Base-by-base conservation (phyloP, 331 rosid genomes). In the Malus hybrid region DNA sequence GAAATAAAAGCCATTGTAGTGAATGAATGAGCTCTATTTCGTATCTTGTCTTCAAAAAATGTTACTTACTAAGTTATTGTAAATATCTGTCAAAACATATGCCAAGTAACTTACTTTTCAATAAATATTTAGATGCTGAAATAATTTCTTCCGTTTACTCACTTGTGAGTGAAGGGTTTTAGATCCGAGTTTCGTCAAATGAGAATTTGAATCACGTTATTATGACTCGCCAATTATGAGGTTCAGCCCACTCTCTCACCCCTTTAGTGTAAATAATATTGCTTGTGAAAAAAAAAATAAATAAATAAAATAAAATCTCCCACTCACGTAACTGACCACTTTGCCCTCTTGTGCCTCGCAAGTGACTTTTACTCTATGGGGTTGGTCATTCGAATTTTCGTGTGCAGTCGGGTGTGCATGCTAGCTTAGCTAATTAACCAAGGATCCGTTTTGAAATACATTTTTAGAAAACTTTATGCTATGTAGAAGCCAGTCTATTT, bases 201-300 rank as follows among this genome's bases (percentile, higher is more conserved):
- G 0, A 1, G 0, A 48, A 48, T 48, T 14, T 48, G 3, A 48
- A 48, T 0, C 0, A 5, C 0, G 15, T 48, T 48, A 48, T 14
- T 48, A 39, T 39, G 1, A 0, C 0, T 48, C 0, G 0, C 0
- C 0, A 0, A 48, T 5, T 14, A 0, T 48, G 0, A 48, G 0
- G 0, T 1, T 48, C 0, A 48, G 0, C 6, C 0, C 0, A 0
- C 7, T 5, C 46, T 39, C 46, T 0, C 0, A 39, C 7, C 0
- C 0, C 0, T 0, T 46, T 46, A 46, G 0, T 4, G 0, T 14
- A 48, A 0, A 48, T 48, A 15, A 48, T 14, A 48, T 2, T 0
- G 0, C 0, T 48, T 48, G 3, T 2, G 5, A 48, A 14, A 13
- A 46, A 11, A 44, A 13, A 5, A 50, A 16, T n/a, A n/a, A n/a